A percentile compares a stretch with the other conserved stretches of the same genome.
phyloP scores from a whole-genome alignment of 1,139 yeast species.

The Nakaseomyces nivariensis region DNA sequence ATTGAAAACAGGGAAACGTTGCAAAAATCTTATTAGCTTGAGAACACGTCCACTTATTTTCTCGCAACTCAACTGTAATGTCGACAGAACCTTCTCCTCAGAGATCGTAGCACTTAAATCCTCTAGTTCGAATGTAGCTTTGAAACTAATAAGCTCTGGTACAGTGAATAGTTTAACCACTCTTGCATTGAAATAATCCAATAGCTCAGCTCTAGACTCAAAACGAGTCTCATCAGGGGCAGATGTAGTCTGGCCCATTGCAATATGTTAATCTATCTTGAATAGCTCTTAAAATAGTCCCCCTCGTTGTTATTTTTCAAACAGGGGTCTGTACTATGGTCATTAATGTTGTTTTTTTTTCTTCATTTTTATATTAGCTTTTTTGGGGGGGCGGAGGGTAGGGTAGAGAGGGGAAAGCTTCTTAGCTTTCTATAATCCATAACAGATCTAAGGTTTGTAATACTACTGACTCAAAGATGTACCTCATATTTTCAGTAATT shows the following conservation, averaged over 20 bases:
- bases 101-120: constrained; percentile 5
- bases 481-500: too few relatives aligned
- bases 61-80: not conserved
- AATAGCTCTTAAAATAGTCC: not conserved
- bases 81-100: not conserved
- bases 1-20: constrained; percentile 38
- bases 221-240: not conserved
- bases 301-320: not conserved
- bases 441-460: too few relatives aligned
- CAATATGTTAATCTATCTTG: not conserved
- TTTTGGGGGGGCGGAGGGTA: too few relatives aligned
- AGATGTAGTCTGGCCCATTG: constrained; percentile 4
- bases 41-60: constrained; percentile 25
- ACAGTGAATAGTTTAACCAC: constrained; percentile 15
- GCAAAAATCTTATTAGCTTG: constrained; percentile 30
- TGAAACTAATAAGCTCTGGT: constrained; percentile 19
- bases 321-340: too few relatives aligned
- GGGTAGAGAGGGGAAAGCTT: too few relatives aligned
- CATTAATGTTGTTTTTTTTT: too few relatives aligned
- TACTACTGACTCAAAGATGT: too few relatives aligned
- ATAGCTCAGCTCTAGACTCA: constrained; percentile 5
- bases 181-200: constrained; percentile 10
- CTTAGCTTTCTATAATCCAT: too few relatives aligned
- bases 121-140: constrained; percentile 21
- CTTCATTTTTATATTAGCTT: too few relatives aligned